These are phyloP conservation scores for Epichloe sp. DNA, from an alignment of 2,329 filamentous ascomycete species.

Conservation along the genomic window DNA sequence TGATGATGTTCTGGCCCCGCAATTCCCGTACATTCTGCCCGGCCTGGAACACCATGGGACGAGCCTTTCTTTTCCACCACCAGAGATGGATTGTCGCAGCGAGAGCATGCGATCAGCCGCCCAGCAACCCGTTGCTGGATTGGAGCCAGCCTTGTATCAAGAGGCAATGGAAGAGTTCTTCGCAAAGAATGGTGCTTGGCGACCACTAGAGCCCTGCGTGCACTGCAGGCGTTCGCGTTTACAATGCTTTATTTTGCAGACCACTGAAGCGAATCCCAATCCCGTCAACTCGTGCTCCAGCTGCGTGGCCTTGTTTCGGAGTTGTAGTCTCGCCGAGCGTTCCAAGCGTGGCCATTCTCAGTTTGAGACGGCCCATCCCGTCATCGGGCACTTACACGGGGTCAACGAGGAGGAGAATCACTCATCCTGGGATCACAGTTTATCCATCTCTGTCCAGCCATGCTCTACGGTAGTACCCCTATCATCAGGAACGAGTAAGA, in stretches of 20 bases:
- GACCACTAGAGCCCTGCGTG: conserved; percentile 28
- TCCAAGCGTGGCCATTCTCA: conserved; percentile 30
- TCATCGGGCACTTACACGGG: conserved; percentile 35
- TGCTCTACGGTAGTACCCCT: conserved; percentile 2
- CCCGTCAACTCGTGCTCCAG: conserved; percentile 34
- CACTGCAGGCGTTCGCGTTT: conserved; percentile 31
- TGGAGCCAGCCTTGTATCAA: conserved; percentile 1
- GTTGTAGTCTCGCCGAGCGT: conserved; percentile 32
- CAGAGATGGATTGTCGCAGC: background rate
- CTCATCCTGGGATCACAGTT: background rate
- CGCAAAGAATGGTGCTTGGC: conserved; percentile 26
- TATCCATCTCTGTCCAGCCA: background rate
- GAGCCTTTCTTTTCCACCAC: background rate
- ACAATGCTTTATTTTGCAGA: conserved; percentile 35
- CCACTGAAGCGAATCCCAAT: conserved; percentile 33
- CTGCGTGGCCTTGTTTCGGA: conserved; percentile 37
- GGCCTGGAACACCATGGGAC: conserved; percentile 1
- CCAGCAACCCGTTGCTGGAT: background rate
- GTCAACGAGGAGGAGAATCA: conserved; percentile 25
- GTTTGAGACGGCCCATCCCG: conserved; percentile 33
- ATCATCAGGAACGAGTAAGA: conserved; percentile 14
- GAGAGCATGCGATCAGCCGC: background rate
- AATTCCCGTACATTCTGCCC: background rate
- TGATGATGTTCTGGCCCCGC: background rate
- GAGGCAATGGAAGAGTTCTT: conserved; percentile 24